Evolutionary conservation across 1,139 yeast genomes (phyloP), one percentile per base, ranked within the genome.

Genomic region (Yamadazyma aaseri): DNA sequence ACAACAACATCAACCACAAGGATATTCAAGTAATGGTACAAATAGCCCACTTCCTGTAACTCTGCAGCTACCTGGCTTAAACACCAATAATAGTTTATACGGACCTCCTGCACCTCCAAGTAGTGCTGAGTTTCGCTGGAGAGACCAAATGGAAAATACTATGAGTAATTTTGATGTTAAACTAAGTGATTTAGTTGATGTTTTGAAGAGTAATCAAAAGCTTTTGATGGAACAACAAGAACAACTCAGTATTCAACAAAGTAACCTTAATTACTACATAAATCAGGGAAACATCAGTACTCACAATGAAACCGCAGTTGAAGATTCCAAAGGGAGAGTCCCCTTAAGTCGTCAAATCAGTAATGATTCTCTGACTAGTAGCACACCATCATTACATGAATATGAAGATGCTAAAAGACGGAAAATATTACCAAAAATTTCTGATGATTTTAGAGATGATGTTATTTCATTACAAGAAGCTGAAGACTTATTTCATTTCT

Each of bases 151-250:
- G 44, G 81, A 76, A 38, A 53, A 50, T 31, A 62, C 73, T 31
- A 60, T 77, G 37, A 61, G 57, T 33, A 55, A 63, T 1, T 70
- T 77, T 40, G 81, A 74, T 34, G 56, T 54, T 26, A 72, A 75
- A 34, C 51, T 77, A 36, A 69, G 66, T 51, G 64, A 62, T 49
- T 50, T 72, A 35, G 67, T 68, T 3, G 70, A 63, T 24, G 58
- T 65, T 3, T 38, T 69, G 31, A 60, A 55, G 34, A 39, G 52
- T 3, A 66, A 65, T 40, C 73, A 67, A 31, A 46, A 51, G 28
- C 44, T 54, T 12, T 35, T 63, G 11, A 29, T 55, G 15, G 56
- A 58, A 16, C 50, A 44, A 29, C 60, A 54, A 29, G 55, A 53
- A 9, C 48, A 31, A 5, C 40, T 37, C n/a, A 41, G 35, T 10